These are phyloP conservation scores for Cryomyces antarcticus DNA, from an alignment of 495 filamentous ascomycete genomes.

Conservation along the genomic window DNA sequence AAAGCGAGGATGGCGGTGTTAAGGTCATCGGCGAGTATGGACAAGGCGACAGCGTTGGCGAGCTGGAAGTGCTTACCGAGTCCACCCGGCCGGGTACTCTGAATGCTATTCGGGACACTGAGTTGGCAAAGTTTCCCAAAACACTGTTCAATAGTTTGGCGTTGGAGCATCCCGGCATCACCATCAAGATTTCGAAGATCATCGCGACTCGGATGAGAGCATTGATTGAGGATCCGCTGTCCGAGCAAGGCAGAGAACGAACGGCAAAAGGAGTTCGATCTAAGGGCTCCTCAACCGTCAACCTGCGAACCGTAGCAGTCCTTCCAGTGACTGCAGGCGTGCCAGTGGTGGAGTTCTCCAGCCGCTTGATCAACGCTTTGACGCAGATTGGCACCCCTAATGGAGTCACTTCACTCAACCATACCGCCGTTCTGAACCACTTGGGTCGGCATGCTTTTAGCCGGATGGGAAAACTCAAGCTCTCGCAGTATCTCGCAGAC, in stretches of 20 bases:
- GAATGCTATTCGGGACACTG: slow-evolving; percentile 90
- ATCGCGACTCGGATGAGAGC: slow-evolving; percentile 89
- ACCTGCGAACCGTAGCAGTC: slow-evolving; percentile 81
- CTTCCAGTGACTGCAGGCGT: slow-evolving; percentile 80
- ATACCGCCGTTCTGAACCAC: slow-evolving; percentile 83
- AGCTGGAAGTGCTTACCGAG: slow-evolving; percentile 93
- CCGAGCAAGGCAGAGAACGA: slow-evolving; percentile 28
- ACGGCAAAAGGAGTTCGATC: slow-evolving; percentile 33
- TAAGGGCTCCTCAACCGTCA: slow-evolving; percentile 67
- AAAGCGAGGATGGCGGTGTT: slow-evolving; percentile 60
- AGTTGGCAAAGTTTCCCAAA: slow-evolving; percentile 86
- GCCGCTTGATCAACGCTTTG: slow-evolving; percentile 67
- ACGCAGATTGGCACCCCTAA: slow-evolving; percentile 73
- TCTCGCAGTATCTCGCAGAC: slow-evolving; percentile 90
- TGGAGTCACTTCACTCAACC: slow-evolving; percentile 81
- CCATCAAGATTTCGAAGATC: slow-evolving; percentile 96
- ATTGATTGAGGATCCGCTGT: slow-evolving; percentile 59
- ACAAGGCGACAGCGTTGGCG: slow-evolving; percentile 92
- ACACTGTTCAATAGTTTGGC: slow-evolving; percentile 95
- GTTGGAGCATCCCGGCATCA: slow-evolving; percentile 91
- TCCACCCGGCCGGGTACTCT: slow-evolving; percentile 71
- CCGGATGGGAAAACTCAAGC: slow-evolving; percentile 88
- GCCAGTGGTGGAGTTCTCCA: slow-evolving; percentile 87
- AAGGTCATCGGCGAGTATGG: slow-evolving; percentile 84
- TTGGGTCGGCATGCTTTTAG: slow-evolving; percentile 90